A percentile compares a stretch with the other conserved stretches of the same genome.
Conservation (phyloP, 2,329 filamentous ascomycete genomes). For the Pseudocercospora musae region DNA sequence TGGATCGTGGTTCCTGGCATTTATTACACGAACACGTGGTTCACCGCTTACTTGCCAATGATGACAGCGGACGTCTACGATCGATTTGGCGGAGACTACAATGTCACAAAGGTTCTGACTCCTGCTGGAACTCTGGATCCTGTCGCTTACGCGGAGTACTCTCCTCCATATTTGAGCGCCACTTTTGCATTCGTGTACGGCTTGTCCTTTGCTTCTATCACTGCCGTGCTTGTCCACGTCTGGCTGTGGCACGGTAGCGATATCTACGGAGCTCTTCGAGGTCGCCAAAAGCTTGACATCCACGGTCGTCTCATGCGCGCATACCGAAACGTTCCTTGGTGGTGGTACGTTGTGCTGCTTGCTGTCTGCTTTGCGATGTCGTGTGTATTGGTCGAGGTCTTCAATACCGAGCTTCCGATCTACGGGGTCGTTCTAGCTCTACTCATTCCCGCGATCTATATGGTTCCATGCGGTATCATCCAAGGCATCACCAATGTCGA, state of each 20-base stretch:
- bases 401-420: conserved; percentile 57
- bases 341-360: conserved; percentile 52
- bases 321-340: conserved; percentile 76
- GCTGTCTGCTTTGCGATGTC: conserved; percentile 28
- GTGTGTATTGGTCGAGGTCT: conserved; percentile 29
- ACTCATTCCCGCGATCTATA: conserved; percentile 73
- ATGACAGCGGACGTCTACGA: conserved; percentile 82
- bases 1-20: conserved; percentile 43
- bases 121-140: conserved; percentile 25
- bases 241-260: conserved; percentile 38
- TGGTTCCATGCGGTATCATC: conserved; percentile 87
- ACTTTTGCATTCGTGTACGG: conserved; percentile 41
- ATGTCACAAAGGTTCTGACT: conserved; percentile 74
- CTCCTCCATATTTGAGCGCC: conserved; percentile 38
- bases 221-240: conserved; percentile 36
- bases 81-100: conserved; percentile 74
- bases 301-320: conserved; percentile 79
- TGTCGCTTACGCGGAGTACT: conserved; percentile 41
- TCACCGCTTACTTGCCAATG: conserved; percentile 82
- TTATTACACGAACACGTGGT: conserved; percentile 58
- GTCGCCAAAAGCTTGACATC: conserved; percentile 28
- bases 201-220: conserved; percentile 39
- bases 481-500: conserved; percentile 71
- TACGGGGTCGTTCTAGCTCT: conserved; percentile 79
- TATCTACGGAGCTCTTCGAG: conserved; percentile 31